phyloP scores from a whole-genome alignment of 1,139 yeast species.

The Komagataea norvegica region DNA sequence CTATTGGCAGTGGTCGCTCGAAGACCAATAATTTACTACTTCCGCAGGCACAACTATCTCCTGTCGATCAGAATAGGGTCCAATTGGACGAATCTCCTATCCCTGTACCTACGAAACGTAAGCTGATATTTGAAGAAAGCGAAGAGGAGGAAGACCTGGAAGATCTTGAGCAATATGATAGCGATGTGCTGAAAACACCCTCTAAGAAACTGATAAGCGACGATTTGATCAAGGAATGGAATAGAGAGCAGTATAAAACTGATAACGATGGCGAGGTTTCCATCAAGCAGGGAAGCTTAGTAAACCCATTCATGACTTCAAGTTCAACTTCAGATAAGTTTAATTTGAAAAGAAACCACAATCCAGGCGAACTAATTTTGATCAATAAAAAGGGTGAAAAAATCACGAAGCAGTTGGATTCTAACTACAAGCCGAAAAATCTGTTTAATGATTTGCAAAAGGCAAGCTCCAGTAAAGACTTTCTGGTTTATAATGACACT shows the following conservation, averaged over 20 bases:
- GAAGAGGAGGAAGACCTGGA: conserved; percentile 14
- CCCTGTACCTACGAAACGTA: conserved; percentile 16
- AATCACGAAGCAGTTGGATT: conserved; percentile 14
- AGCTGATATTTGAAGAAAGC: conserved; percentile 12
- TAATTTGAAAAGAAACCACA: conserved; percentile 16
- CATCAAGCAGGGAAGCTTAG: conserved; percentile 10
- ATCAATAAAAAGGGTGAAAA: conserved; percentile 26
- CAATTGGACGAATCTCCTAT: conserved; percentile 12
- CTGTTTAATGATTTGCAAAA: conserved; percentile 8
- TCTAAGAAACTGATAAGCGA: conserved; percentile 17
- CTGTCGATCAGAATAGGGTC: background rate
- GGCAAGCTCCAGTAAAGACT: conserved; percentile 1
- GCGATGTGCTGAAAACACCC: conserved; percentile 17
- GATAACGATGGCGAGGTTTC: conserved; percentile 16
- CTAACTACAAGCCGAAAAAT: conserved; percentile 15
- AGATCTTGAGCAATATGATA: conserved; percentile 1
- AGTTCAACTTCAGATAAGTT: conserved; percentile 1
- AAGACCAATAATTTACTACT: conserved; percentile 9
- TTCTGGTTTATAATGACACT: conserved; percentile 12
- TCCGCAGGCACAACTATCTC: conserved; percentile 7
- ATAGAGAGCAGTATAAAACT: conserved; percentile 12
- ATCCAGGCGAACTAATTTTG: conserved; percentile 19
- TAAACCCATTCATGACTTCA: conserved; percentile 19
- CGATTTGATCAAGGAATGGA: conserved; percentile 21
- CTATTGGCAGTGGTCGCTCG: conserved; percentile 25